Evolutionary conservation across 108 stramenopile genomes (phyloP), one percentile per base, ranked within the genome.

Genomic region (Cyclotella baltica): DNA sequence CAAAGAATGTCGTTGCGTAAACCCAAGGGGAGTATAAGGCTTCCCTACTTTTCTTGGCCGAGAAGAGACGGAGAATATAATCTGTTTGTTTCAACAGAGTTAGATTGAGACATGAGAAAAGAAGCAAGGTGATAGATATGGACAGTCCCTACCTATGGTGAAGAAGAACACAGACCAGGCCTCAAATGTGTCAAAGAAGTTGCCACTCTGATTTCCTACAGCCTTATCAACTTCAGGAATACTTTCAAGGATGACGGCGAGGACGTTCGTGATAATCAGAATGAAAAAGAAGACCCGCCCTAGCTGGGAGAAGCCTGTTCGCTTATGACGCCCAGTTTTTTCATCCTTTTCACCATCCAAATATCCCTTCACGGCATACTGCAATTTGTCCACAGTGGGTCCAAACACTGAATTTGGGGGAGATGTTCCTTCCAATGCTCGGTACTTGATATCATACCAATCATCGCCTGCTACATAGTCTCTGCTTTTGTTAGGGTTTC

Each of bases 1-100:
- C 96, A 68, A 94, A 96, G 76, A 97, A 97, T 19, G 95, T 93
- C 36, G 85, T 90, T 4, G 92, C 84, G 63, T 96, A 97, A 2
- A 84, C 78, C 79, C 55, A 88, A 29, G 90, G 77, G 29, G 90
- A 90, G 77, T 87, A 94, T 29, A 93, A 70, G 16, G 94, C 92
- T 53, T 95, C 88, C 19, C 91, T 81, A 70, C 93, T 94, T 81
- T 94, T 95, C 25, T 85, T 86, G 13, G 96, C 96, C 59, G 90
- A 92, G 73, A 96, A 92, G 20, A 96, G 80, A 22, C 95, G 84
- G 27, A 91, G 71, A n/a, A 70, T 29, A 46, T 95, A 96, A 71
- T 97, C 92, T 66, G 33, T 23, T 22, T n/a, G 11, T 9, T 15
- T 36, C n/a, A 47, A 37, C 37, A 19, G 20, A 62, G 31, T 36